A percentile compares a stretch with the other conserved stretches of the same genome.
Evolutionary conservation across 2,329 filamentous ascomycete genomes (phyloP).

Genomic region (Curvularia lunata): DNA sequence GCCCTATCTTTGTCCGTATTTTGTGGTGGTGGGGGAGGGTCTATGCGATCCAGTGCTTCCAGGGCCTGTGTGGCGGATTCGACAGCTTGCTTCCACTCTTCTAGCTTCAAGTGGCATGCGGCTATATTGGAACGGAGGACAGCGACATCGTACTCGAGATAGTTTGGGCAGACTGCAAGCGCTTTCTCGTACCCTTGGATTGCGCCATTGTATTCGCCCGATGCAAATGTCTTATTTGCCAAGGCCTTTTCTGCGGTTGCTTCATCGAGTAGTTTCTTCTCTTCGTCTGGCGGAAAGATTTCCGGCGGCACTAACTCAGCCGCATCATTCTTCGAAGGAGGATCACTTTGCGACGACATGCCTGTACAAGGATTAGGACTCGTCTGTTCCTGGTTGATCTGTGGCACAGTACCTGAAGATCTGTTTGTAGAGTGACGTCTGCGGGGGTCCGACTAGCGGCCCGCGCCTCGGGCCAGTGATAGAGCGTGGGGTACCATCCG

Average conservation of each 20-base stretch:
- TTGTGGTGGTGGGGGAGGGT: constrained; percentile 50
- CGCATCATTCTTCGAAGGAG: constrained; percentile 8
- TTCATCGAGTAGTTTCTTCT: constrained; percentile 66
- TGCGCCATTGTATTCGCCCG: constrained; percentile 74
- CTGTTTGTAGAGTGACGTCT: constrained; percentile 34
- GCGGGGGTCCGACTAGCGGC: constrained; percentile 15
- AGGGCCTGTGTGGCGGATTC: constrained; percentile 75
- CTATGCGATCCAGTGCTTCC: constrained; percentile 71
- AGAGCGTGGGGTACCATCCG: constrained; percentile 23
- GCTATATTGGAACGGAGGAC: constrained; percentile 88
- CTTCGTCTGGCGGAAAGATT: constrained; percentile 44
- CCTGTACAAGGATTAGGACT: background rate
- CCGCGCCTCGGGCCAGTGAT: constrained; percentile 19
- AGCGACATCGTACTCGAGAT: constrained; percentile 86
- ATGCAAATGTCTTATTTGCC: constrained; percentile 81
- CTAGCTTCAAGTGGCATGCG: constrained; percentile 83
- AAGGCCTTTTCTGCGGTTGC: constrained; percentile 74
- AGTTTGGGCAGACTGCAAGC: constrained; percentile 77
- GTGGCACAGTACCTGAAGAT: constrained; percentile 13
- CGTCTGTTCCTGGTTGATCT: background rate
- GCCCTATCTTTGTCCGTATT: constrained; percentile 50
- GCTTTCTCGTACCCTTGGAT: constrained; percentile 84
- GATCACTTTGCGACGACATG: constrained; percentile 18
- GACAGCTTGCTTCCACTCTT: constrained; percentile 84
- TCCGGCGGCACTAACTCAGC: constrained; percentile 23